Evolutionary conservation across 169 alveolate species (phyloP), one percentile per base, ranked within the genome.

Genomic region (Plasmodium blacklocki): DNA sequence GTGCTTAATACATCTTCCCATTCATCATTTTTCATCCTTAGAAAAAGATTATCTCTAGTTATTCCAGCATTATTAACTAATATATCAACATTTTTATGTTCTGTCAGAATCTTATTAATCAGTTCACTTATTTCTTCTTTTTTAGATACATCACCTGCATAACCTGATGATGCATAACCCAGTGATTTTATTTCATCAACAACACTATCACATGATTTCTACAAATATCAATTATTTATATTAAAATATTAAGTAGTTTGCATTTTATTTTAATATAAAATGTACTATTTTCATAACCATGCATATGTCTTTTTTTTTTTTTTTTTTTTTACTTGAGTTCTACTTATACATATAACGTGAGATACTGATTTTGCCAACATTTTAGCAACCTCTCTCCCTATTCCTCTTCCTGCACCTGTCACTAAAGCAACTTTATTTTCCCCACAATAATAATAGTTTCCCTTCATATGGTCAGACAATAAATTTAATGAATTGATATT

Each of bases 61-160:
- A 97, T 96, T 12, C 99, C 99, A 14, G 99, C 99, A 85, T 97
- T 97, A 92, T 97, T 97, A 64, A 97, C 96, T 45, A 97, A 88
- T 74, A 97, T 94, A 89, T 97, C 99, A 45, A 97, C 94, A 32
- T 72, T 92, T 15, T 97, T 97, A 58, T 86, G 15, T 39, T 93
- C 88, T 62, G 47, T 49, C 45, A 93, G 52, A 32, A 93, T 32
- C n/a, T 64, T 74, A 56, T 68, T 74, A 11, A 93, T 73, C 43
- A 93, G 64, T n/a, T 74, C 88, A 15, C 73, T 64, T 18, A 87
- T 90, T 39, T 92, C 92, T 6, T 52, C 86, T 63, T 66, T 74
- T 64, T 93, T 93, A 19, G 92, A 86, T 15, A 93, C 93, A 60
- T 93, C 95, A 56, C 66, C 93, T 6, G 93, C 93, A 54, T 93